Percentiles rank a stretch among this genome's conserved stretches.
Evolutionary conservation across 2,329 filamentous ascomycete genomes (phyloP).

Genomic region (Aspergillus felis): DNA sequence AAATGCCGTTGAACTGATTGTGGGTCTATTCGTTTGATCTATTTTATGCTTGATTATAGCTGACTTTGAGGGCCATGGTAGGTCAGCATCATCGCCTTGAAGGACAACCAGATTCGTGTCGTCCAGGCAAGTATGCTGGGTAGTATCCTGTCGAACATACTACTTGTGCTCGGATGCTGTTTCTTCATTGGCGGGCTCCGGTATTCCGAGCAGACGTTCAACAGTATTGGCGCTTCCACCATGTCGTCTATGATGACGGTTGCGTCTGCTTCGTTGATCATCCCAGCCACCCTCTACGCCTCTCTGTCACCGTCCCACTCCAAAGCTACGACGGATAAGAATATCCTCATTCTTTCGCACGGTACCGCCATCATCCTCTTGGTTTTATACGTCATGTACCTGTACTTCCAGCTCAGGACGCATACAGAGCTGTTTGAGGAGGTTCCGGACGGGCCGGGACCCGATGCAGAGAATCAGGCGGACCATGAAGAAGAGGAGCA

Average conservation of each 20-base stretch:
- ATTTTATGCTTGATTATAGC: conserved; percentile 16
- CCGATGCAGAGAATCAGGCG: conserved; percentile 38
- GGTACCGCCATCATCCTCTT: conserved; percentile 73
- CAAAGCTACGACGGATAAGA: conserved; percentile 38
- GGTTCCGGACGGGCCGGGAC: conserved; percentile 23
- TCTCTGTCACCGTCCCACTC: conserved; percentile 49
- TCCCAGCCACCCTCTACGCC: conserved; percentile 70
- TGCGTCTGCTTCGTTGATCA: conserved; percentile 72
- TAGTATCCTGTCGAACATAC: conserved; percentile 88
- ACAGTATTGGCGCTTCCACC: conserved; percentile 48
- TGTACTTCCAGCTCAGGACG: conserved; percentile 72
- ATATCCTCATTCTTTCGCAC: conserved; percentile 68
- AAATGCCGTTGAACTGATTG: conserved; percentile 64
- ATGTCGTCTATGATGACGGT: conserved; percentile 69
- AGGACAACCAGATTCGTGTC: conserved; percentile 81
- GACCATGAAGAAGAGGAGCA: conserved; percentile 48
- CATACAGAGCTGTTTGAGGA: conserved; percentile 69
- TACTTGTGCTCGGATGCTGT: conserved; percentile 80
- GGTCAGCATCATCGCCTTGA: conserved; percentile 89
- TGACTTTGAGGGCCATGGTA: conserved; percentile 32
- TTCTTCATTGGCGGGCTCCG: conserved; percentile 71
- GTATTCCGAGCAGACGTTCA: conserved; percentile 63
- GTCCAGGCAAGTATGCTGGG: conserved; percentile 98
- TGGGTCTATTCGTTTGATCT: conserved; percentile 68
- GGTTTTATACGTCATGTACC: conserved; percentile 69